Base-by-base conservation (phyloP, 1,284 basidiomycete genomes). In the Tilletia caries region DNA sequence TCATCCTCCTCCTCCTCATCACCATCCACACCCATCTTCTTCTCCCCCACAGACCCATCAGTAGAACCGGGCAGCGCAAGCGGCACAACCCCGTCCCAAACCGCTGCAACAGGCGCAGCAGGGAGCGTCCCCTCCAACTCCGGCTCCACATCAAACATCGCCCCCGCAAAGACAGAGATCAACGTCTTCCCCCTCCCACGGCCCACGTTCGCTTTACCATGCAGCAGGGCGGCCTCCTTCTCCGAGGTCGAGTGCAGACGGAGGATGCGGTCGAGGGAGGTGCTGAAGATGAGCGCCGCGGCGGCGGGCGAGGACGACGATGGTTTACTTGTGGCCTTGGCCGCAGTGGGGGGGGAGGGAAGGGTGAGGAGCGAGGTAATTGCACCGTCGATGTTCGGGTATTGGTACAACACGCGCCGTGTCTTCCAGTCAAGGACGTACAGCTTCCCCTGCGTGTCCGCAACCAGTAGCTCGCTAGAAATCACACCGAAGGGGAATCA, bases 351-450 rank as follows among this genome's bases (percentile, higher is more conserved):
- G 29, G 64, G 23, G 23, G 33, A 18, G 15, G 64, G 64, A 37
- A 41, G 23, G 15, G 64, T 27, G 10, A 67, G 41, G 18, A 67
- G 15, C 3, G 66, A 46, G 5, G 44, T 29, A 15, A 60, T 43
- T 0, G 66, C 66, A 12, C 66, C 58, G 27, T 34, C 58, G 58
- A 62, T 62, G 18, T 34, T 34, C 3, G 58, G 29, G 68, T 76
- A 79, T 2, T 67, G 66, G 54, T 77, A 79, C n/a, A 73, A n/a
- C 27, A 77, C 67, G 1, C 34, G 25, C 2, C 73, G 75, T 1
- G 67, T 68, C 60, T 69, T 37, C 74, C 73, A 75, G 37, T 78
- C 75, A 20, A 79, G 72, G 0, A 72, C 70, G 41, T 71, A 79
- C 3, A 78, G 23, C 58, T 77, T 76, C 0, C 69, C 71, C 1